phyloP scores from a whole-genome alignment of 2,329 filamentous ascomycete species.

The Colletotrichum karsti region DNA sequence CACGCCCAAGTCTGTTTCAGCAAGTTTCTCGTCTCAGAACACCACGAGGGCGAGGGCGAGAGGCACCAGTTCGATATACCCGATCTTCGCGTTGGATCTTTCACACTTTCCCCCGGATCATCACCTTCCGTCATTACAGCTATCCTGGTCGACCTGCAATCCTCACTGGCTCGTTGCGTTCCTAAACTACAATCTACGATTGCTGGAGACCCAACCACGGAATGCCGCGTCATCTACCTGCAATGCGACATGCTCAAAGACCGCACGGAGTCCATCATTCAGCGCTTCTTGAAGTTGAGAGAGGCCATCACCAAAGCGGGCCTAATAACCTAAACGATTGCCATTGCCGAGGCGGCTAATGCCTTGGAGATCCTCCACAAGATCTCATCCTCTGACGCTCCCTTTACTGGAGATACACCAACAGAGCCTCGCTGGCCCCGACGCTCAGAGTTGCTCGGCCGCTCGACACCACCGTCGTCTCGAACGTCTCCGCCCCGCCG shows the following conservation, averaged over 20 bases:
- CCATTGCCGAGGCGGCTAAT: background rate
- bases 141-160: conserved; percentile 41
- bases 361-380: background rate
- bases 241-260: conserved; percentile 38
- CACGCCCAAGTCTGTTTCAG: conserved; percentile 42
- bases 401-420: conserved; percentile 7
- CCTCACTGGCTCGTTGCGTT: conserved; percentile 27
- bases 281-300: conserved; percentile 26
- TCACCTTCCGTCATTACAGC: conserved; percentile 43
- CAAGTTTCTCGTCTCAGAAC: conserved; percentile 32
- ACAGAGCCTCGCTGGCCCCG: conserved; percentile 28
- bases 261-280: conserved; percentile 31
- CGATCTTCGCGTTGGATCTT: conserved; percentile 49
- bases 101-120: conserved; percentile 41
- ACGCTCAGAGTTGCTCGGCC: conserved; percentile 24
- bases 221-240: conserved; percentile 32
- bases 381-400: background rate
- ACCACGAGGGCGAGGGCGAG: conserved; percentile 33
- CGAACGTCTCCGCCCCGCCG: conserved; percentile 12
- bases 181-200: background rate
- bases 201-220: background rate
- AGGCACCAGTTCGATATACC: conserved; percentile 46
- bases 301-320: background rate
- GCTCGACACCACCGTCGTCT: background rate
- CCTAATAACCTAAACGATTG: background rate